Base-by-base conservation (phyloP, 805 yeast species). In the Lachancea dasiensis region DNA sequence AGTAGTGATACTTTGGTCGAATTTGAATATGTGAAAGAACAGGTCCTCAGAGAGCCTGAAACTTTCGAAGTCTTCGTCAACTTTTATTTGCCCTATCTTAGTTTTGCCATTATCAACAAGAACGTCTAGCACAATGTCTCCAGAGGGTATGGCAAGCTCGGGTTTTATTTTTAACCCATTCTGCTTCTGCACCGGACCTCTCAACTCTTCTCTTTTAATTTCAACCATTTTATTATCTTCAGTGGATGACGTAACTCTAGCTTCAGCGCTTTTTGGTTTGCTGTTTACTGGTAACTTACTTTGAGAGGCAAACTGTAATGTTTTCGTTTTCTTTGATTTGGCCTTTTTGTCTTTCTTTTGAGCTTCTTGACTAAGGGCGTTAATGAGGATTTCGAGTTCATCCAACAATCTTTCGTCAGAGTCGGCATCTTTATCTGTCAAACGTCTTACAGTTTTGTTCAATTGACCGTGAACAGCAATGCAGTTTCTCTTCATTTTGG, bases 401-500 rank as follows among this genome's bases (percentile, higher is more conserved):
- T 15, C n/a, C 4, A 33, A 27, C 48, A 56, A 40, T 6, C 15
- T 24, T 8, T 39, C 40, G 3, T 31, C 38, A 2, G 39, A 25
- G 18, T 27, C 26, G 3, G 30, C 25, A 13, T 41, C 37, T 17
- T 42, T 45, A 23, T 48, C 47, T 23, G 46, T 44, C 2, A 49
- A 42, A 20, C 44, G 44, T 19, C 40, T 48, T 4, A 48, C 49
- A 32, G 40, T 32, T 37, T 47, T 52, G 21, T 44, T 43, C 9
- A 57, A 40, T 20, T 48, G 49, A 3, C 51, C 35, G 27, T 53
- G 59, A 10, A 46, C 35, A 5, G 51, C 38, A 33, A 47, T 31
- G 3, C 56, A 40, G 22, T 46, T 45, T 6, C 48, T 49, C 22
- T 40, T 51, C 38, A 52, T 37, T 34, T 47, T 57, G 5, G 13